Evolutionary conservation across 164 flowering plant genomes (phyloP).

Genomic region (Santalum album): DNA sequence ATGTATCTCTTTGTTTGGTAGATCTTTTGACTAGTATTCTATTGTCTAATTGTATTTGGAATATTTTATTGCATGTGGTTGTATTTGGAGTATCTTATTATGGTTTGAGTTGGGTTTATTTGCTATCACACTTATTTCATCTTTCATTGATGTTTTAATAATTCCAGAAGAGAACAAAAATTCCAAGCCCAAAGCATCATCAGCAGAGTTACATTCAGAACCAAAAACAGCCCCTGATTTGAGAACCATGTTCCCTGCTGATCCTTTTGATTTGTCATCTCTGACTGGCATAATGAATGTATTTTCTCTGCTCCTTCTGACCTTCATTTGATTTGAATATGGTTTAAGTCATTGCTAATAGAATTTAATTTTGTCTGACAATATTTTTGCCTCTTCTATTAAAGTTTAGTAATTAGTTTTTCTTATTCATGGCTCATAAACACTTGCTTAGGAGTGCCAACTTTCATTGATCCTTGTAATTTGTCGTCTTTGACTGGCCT

Average conservation of each 20-base stretch:
- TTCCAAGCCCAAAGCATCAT: slow-evolving; percentile 23
- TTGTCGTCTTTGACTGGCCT: too few species aligned
- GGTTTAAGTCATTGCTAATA: not conserved
- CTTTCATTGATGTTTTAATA: slow-evolving; percentile 21
- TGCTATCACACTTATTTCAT: not conserved
- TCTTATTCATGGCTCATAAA: too few species aligned
- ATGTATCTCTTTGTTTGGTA: too few species aligned
- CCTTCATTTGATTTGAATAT: not conserved
- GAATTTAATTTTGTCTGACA: not conserved
- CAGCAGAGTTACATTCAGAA: slow-evolving; percentile 22
- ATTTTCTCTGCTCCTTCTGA: slow-evolving; percentile 5
- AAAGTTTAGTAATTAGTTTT: too few species aligned
- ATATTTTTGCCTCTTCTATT: not conserved
- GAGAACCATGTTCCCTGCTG: slow-evolving; percentile 31
- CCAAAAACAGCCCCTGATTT: slow-evolving; percentile 23
- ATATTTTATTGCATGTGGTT: too few species aligned
- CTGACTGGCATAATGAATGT: slow-evolving; percentile 78
- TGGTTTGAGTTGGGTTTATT: too few species aligned
- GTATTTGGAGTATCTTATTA: too few species aligned
- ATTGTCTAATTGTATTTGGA: too few species aligned
- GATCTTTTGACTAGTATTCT: too few species aligned
- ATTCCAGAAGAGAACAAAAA: slow-evolving; percentile 20
- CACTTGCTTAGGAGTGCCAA: too few species aligned
- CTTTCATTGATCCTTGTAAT: too few species aligned
- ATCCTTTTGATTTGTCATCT: slow-evolving; percentile 83